Percentiles rank a stretch among this genome's conserved stretches.
Evolutionary conservation across 2,329 filamentous ascomycete species (phyloP).

Genomic region (Tolypocladium inflatum): DNA sequence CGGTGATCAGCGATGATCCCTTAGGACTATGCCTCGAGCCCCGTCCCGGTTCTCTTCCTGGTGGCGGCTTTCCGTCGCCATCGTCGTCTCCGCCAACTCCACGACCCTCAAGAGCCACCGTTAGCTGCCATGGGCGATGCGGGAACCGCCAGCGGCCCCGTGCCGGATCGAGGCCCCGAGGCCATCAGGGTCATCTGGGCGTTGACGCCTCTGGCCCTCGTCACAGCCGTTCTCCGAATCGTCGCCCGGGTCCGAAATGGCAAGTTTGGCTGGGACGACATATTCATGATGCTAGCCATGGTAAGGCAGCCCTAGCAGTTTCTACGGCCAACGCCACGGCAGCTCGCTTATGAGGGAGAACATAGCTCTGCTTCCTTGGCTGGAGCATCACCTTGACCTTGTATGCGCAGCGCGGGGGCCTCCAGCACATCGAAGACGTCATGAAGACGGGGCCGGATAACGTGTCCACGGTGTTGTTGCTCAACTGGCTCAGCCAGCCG

Average conservation of each 20-base stretch:
- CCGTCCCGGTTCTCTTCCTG: background rate
- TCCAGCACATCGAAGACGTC: slow-evolving; percentile 8
- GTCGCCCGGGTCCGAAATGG: slow-evolving; percentile 4
- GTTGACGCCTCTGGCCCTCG: slow-evolving; percentile 7
- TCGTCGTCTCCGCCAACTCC: background rate
- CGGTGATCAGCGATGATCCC: background rate
- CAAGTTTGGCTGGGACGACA: slow-evolving; percentile 10
- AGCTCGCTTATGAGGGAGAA: background rate
- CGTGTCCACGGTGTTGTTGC: slow-evolving; percentile 8
- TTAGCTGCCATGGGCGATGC: background rate
- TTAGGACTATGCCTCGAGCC: background rate
- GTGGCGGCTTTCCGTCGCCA: too few species aligned
- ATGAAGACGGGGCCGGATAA: slow-evolving; percentile 9
- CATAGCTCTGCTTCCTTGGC: slow-evolving; percentile 9
- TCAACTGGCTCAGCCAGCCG: slow-evolving; percentile 11
- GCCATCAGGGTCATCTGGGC: slow-evolving; percentile 7
- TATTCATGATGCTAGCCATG: slow-evolving; percentile 11
- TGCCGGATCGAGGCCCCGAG: slow-evolving; percentile 6
- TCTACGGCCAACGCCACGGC: background rate
- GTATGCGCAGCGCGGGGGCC: slow-evolving; percentile 9
- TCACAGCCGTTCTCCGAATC: slow-evolving; percentile 7
- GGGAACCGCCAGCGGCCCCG: background rate
- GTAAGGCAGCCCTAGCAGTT: background rate
- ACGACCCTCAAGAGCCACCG: rapidly evolving
- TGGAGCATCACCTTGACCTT: slow-evolving; percentile 10